Conservation (phyloP, 2,329 filamentous ascomycete genomes). For the Beauveria australis region DNA sequence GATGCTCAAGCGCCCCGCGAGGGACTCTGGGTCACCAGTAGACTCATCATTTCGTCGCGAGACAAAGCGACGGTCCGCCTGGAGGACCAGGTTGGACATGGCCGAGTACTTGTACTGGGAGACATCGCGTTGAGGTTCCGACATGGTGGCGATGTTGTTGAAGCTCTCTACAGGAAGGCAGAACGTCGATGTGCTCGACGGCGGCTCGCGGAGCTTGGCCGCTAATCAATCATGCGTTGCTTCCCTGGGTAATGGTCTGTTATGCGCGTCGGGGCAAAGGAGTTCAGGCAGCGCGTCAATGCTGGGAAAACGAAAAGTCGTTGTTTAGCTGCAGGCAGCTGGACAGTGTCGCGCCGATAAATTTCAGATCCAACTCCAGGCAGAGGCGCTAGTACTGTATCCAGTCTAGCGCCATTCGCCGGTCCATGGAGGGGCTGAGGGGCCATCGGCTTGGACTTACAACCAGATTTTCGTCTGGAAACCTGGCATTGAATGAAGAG, state of each 20-base stretch:
- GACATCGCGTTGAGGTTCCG: conserved; percentile 70
- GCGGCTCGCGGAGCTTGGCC: conserved; percentile 11
- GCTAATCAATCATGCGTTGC: conserved; percentile 10
- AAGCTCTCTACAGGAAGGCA: conserved; percentile 1
- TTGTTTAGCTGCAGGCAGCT: conserved; percentile 12
- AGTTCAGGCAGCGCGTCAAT: conserved; percentile 4
- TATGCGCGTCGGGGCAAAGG: neutral
- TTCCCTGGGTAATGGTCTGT: neutral
- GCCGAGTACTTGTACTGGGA: conserved; percentile 98
- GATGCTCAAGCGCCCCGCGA: conserved; percentile 88
- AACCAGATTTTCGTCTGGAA: neutral
- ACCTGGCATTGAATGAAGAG: neutral
- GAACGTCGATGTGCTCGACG: conserved; percentile 12
- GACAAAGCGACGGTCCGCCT: conserved; percentile 95
- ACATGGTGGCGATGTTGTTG: conserved; percentile 46
- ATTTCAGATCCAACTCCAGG: conserved; percentile 24
- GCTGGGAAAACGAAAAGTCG: neutral
- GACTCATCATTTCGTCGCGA: conserved; percentile 88
- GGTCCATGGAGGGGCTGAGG: neutral
- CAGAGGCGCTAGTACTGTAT: conserved; percentile 9
- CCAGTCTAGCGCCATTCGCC: conserved; percentile 11
- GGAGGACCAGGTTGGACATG: conserved; percentile 99
- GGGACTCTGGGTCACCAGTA: conserved; percentile 93
- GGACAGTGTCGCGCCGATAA: conserved; percentile 23
- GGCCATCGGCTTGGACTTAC: neutral